Evolutionary conservation across 805 yeast genomes (phyloP).

Genomic region (Lipomyces mesembrius): DNA sequence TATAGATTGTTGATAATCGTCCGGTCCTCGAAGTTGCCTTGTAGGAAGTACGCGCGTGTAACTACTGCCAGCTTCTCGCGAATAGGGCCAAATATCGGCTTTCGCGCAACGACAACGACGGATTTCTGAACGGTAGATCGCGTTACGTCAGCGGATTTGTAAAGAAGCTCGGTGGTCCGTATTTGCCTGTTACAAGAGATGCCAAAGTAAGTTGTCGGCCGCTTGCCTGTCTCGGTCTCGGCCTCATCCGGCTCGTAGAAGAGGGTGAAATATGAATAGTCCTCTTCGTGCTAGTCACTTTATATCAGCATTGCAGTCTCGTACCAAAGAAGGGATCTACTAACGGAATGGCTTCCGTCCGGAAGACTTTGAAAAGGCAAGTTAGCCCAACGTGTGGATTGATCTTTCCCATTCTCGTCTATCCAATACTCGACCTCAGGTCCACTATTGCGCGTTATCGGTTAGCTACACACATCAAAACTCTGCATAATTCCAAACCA

Average conservation of each 20-base stretch:
- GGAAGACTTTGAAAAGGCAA: conserved; percentile 94
- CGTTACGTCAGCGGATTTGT: conserved; percentile 66
- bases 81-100: conserved; percentile 83
- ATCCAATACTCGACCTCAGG: conserved; percentile 95
- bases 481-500: conserved; percentile 18
- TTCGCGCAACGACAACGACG: conserved; percentile 79
- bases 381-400: conserved; percentile 71
- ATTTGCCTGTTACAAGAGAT: conserved; percentile 92
- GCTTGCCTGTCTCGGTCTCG: conserved; percentile 10
- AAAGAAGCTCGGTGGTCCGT: conserved; percentile 60
- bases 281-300: conserved; percentile 67
- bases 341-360: conserved; percentile 82
- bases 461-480: neutral
- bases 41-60: conserved; percentile 83
- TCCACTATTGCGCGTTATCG: conserved; percentile 56
- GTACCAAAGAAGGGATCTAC: neutral
- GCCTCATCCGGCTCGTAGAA: conserved; percentile 56
- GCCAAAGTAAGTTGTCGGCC: conserved; percentile 77
- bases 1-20: conserved; percentile 69
- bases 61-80: conserved; percentile 89
- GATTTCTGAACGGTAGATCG: conserved; percentile 91
- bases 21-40: conserved; percentile 73
- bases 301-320: neutral
- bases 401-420: conserved; percentile 51
- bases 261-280: conserved; percentile 86